These are phyloP conservation scores for Coprinopsis sp. DNA, from an alignment of 768 basidiomycete genomes.

Conservation along the genomic window DNA sequence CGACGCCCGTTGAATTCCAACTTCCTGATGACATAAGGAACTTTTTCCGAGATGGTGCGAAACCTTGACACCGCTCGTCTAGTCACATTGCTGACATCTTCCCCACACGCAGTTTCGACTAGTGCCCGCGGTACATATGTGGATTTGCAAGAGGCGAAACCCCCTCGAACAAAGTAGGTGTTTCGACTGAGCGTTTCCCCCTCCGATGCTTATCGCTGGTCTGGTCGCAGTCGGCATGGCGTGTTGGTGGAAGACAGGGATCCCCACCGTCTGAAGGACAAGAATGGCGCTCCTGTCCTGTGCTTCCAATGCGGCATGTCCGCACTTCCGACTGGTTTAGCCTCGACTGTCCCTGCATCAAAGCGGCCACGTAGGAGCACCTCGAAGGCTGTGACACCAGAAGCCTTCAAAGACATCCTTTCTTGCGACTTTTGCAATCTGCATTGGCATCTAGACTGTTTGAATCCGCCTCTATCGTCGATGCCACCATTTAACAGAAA, in stretches of 20 bases:
- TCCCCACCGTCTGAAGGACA: conserved; percentile 79
- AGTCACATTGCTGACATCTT: conserved; percentile 13
- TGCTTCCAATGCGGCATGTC: conserved; percentile 90
- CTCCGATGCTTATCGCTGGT: conserved; percentile 12
- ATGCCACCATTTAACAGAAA: conserved; percentile 88
- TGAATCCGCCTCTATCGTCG: conserved; percentile 81
- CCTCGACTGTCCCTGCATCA: conserved; percentile 48
- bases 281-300: conserved; percentile 75
- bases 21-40: conserved; percentile 79
- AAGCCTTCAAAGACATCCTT: conserved; percentile 70
- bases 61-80: conserved; percentile 8
- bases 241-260: conserved; percentile 92
- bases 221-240: conserved; percentile 61
- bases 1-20: conserved; percentile 77
- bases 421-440: conserved; percentile 94
- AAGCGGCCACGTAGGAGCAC: conserved; percentile 52
- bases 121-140: conserved; percentile 80
- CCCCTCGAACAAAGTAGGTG: conserved; percentile 72
- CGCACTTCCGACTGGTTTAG: conserved; percentile 54
- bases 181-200: conserved; percentile 7
- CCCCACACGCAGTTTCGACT: conserved; percentile 56
- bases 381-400: conserved; percentile 38
- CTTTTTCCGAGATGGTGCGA: conserved; percentile 84
- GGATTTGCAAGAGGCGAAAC: conserved; percentile 71
- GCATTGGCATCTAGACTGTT: conserved; percentile 96